phyloP scores from a whole-genome alignment of 208 protist genomes.

The Acanthamoeba castellanii region DNA sequence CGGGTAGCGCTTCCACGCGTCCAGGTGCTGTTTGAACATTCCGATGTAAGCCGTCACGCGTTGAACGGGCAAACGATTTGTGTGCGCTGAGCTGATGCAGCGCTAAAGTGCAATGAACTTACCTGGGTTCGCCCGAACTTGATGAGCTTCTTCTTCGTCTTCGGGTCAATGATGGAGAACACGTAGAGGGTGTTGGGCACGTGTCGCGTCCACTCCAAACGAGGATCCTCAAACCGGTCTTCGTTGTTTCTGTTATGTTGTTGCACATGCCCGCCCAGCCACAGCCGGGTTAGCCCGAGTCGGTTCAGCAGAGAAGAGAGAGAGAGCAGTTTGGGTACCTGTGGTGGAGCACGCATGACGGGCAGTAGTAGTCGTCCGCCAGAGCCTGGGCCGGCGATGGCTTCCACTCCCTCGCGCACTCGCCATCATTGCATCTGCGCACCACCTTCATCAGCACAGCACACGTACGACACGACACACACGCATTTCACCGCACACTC shows the following conservation, averaged over 20 bases:
- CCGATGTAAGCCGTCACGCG: too few relatives aligned
- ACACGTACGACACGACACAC: background rate
- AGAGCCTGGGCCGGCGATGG: conserved; percentile 43
- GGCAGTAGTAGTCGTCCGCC: conserved; percentile 69
- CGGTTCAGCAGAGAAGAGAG: background rate
- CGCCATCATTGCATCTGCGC: conserved; percentile 16
- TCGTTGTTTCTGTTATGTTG: conserved; percentile 19
- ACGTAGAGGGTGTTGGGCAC: conserved; percentile 73
- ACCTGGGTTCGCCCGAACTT: conserved; percentile 41
- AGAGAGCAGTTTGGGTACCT: background rate
- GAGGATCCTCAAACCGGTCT: conserved; percentile 22
- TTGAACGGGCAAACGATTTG: background rate
- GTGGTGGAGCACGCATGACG: conserved; percentile 55
- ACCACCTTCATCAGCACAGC: background rate
- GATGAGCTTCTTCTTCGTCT: conserved; percentile 54
- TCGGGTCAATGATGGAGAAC: conserved; percentile 35
- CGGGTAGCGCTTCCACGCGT: conserved; percentile 61
- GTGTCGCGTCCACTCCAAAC: conserved; percentile 42
- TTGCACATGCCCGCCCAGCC: background rate
- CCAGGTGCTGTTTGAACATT: background rate
- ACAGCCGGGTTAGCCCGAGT: too few relatives aligned
- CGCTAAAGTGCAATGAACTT: too few relatives aligned
- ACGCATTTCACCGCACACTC: background rate
- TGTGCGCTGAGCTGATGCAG: background rate
- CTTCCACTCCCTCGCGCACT: conserved; percentile 61